phyloP scores from a whole-genome alignment of 768 basidiomycete genomes.

The Crassisporium funariophilum region DNA sequence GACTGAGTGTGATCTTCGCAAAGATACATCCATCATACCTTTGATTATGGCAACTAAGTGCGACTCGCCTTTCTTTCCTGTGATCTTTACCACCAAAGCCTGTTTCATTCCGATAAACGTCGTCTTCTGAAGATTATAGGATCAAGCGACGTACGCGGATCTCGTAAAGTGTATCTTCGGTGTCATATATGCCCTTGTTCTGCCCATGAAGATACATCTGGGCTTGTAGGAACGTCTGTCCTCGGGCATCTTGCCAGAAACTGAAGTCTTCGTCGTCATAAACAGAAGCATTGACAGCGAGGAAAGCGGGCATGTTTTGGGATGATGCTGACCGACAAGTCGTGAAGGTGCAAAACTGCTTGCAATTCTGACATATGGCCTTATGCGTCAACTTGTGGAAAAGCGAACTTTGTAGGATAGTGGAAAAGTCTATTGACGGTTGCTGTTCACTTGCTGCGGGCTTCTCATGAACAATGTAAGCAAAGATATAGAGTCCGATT shows the following conservation, averaged over 20 bases:
- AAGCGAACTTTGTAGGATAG: conserved; percentile 74
- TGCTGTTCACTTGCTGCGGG: conserved; percentile 10
- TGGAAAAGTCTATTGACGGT: conserved; percentile 58
- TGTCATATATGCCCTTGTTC: conserved; percentile 58
- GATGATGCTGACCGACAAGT: conserved; percentile 67
- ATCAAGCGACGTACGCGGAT: conserved; percentile 57
- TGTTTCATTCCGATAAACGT: conserved; percentile 30
- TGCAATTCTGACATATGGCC: conserved; percentile 84
- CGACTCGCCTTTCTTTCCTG: conserved; percentile 66
- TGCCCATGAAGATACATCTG: conserved; percentile 60
- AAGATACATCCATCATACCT: conserved; percentile 57
- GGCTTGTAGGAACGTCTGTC: conserved; percentile 61
- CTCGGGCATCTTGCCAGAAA: conserved; percentile 73
- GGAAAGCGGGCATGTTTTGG: conserved; percentile 73
- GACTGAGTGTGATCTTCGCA: neutral
- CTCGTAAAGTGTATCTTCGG: conserved; percentile 61
- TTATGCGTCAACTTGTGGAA: conserved; percentile 84
- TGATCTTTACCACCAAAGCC: conserved; percentile 83
- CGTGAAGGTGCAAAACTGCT: conserved; percentile 72
- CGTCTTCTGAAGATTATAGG: neutral
- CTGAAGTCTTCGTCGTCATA: conserved; percentile 72
- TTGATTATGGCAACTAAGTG: conserved; percentile 91
- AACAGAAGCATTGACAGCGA: conserved; percentile 85
- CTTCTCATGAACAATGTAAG: neutral
- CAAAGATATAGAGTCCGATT: conserved; percentile 2